Evolutionary conservation across 148 eudicot genomes (phyloP).

Genomic region (Amaranthus hypochondriacus): DNA sequence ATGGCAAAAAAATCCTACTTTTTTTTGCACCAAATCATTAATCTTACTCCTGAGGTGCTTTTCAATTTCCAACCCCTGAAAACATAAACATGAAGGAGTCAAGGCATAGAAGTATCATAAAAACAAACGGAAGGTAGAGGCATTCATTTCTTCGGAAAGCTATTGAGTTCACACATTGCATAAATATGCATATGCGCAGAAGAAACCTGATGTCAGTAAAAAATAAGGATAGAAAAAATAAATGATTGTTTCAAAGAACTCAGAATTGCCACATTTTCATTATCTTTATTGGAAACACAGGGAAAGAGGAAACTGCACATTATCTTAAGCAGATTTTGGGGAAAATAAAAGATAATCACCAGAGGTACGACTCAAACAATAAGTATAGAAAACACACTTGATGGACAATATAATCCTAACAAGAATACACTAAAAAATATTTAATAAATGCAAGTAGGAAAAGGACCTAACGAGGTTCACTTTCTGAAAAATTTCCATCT

Average conservation of each 20-base stretch:
- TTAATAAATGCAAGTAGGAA: too few species aligned
- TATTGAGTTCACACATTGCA: not conserved
- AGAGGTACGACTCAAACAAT: not conserved
- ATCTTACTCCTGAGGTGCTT: constrained; percentile 68
- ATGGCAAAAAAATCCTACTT: constrained; percentile 38
- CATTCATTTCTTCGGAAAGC: too few species aligned
- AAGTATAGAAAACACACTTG: not conserved
- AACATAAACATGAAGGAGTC: constrained; percentile 10
- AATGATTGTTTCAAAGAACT: too few species aligned
- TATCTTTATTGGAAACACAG: too few species aligned
- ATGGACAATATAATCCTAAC: not conserved
- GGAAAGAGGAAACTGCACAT: too few species aligned
- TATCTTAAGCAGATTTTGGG: too few species aligned
- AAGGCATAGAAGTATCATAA: constrained; percentile 9
- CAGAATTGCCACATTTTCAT: too few species aligned
- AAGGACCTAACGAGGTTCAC: not conserved
- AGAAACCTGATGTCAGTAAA: not conserved
- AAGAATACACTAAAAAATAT: too few species aligned
- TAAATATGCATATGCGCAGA: not conserved
- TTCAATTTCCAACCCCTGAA: constrained; percentile 83
- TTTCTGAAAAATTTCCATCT: constrained; percentile 6
- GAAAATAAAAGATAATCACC: too few species aligned
- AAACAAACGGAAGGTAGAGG: not conserved
- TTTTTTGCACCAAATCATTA: constrained; percentile 50
- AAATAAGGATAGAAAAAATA: too few species aligned